Evolutionary conservation across 108 stramenopile genomes (phyloP), one percentile per base, ranked within the genome.

Genomic region (Pseudonitzschia multistriata): DNA sequence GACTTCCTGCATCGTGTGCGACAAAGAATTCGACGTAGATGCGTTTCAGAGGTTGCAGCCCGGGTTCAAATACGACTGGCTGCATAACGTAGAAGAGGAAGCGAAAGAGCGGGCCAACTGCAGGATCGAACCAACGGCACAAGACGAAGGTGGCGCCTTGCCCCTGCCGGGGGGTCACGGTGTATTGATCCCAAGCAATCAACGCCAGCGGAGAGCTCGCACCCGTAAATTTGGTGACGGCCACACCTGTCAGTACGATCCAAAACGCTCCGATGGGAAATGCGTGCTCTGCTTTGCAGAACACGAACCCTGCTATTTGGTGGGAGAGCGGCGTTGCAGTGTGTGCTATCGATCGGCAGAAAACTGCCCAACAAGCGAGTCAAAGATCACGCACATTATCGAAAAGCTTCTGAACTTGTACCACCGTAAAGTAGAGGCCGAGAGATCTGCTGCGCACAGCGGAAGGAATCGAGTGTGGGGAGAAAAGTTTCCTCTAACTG

Each of bases 1-100:
- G 5, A 78, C 77, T 14, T 73, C 40, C 15, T 81, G 76, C 36
- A 31, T 72, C 1, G 63, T 65, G 24, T 95, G 94, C 47, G 66
- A 74, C 3, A 59, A 69, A 40, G 29, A 33, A 4, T 95, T 89
- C 73, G 88, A 92, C 68, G 79, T 87, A 21, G 90, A 95, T 76
- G 75, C 86, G 14, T 89, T 95, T 72, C 94, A 95, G 61, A 55
- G 73, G 13, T 79, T 94, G 6, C 92, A 93, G 67, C 92, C 92
- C 0, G 92, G 92, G 27, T 62, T 88, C 45, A 50, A 72, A 28
- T 79, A 72, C 39, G 71, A 81, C 25, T 83, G 77, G 70, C 49
- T 68, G 10, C 74, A 64, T 37, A 78, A 82, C 27, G 56, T 81
- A 22, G 67, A 80, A 57, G 81, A 88, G 59, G 69, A 72, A 62